Conservation (phyloP, 73 alveolate genomes). For the Paramecium caudatum region DNA sequence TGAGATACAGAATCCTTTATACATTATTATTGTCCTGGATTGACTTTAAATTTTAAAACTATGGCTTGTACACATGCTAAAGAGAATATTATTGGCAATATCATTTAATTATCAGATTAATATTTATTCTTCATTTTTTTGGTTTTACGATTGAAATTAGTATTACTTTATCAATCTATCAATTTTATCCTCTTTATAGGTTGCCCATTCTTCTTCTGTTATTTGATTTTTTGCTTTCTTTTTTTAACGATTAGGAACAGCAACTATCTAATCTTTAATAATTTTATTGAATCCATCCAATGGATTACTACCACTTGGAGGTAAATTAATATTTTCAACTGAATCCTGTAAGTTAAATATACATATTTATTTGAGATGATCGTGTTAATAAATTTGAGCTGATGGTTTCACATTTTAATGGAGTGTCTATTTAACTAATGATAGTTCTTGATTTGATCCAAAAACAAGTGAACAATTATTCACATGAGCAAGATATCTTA, state of each 20-base stretch:
- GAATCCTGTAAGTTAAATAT: background rate
- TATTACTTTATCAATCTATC: constrained; percentile 22
- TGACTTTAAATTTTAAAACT: constrained; percentile 36
- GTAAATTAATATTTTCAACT: constrained; percentile 33
- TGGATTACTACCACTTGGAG: constrained; percentile 21
- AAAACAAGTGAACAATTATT: constrained; percentile 75
- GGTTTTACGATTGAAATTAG: background rate
- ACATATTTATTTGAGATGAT: constrained; percentile 43
- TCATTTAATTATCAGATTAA: constrained; percentile 33
- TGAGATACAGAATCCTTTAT: constrained; percentile 9
- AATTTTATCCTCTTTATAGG: constrained; percentile 45
- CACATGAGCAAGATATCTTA: constrained; percentile 79
- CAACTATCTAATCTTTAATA: constrained; percentile 21
- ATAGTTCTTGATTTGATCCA: background rate
- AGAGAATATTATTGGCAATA: background rate
- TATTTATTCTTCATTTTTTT: background rate
- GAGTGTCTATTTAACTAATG: background rate
- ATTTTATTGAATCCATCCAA: constrained; percentile 43
- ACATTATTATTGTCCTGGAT: constrained; percentile 40
- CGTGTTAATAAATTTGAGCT: background rate
- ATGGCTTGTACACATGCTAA: background rate
- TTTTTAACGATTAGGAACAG: background rate
- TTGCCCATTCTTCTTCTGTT: background rate
- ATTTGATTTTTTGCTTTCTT: background rate
- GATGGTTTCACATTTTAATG: background rate